Evolutionary conservation across 306 rosid genomes (phyloP), one percentile per base, ranked within the genome.

Genomic region (Calophaca sinica): DNA sequence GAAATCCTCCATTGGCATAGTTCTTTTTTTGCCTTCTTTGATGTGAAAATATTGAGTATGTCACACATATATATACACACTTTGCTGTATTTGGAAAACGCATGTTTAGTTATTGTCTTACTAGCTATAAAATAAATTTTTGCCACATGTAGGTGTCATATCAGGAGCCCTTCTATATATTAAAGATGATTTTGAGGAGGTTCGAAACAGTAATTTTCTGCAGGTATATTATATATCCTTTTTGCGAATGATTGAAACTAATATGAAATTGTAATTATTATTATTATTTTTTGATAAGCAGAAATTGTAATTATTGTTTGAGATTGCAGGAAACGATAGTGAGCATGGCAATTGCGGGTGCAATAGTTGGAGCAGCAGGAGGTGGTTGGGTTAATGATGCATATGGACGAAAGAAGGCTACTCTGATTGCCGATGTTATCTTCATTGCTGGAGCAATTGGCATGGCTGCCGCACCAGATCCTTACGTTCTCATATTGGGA

Each of bases 311-410:
- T 20, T 20, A 20, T 20, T 20, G 26, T 20, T 20, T 20, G 26
- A 20, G 26, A 20, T 39, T 84, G 6, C 86, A 79, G 98, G 98
- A 91, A 84, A 88, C 98, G 46, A 81, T 84, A 7, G 98, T 91
- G 31, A 93, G 98, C 88, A 89, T 90, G 98, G 98, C 98, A 45
- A 73, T 93, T 61, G 90, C 87, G 29, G 97, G 97, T 72, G 98
- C 97, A 39, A 89, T 89, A 0, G 13, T 88, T 70, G 98, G 98
- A 81, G 93, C 98, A 41, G 85, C 97, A 63, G 60, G 73, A 4
- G 98, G 98, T 3, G 98, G 98, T 50, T 91, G 91, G 96, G 53
- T 93, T 1, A 93, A 93, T 38, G 98, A 93, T 81, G 82, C 69
- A 20, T 91, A 84, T 68, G 97, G 97, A 10, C 71, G 98, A 45